Conservation (phyloP, 73 alveolate species). For the Paramecium primaurelia region DNA sequence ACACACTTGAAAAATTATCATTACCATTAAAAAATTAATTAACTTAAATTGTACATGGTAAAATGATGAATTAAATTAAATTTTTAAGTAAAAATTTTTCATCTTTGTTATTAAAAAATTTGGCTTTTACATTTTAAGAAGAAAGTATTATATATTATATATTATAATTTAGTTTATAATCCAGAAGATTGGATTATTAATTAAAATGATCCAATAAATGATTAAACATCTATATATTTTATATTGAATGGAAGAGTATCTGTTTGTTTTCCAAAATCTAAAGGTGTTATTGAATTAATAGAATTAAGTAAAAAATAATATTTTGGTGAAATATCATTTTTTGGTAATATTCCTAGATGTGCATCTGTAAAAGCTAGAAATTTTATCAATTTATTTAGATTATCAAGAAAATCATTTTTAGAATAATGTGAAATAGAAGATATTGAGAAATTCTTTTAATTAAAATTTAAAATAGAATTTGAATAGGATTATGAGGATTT, state of each 20-base stretch:
- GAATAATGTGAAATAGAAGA: background rate
- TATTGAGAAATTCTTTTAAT: background rate
- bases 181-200: conserved; percentile 21
- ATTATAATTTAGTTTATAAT: background rate
- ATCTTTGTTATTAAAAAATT: background rate
- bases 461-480: conserved; percentile 3
- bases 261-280: background rate
- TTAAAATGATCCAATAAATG: background rate
- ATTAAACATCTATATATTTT: background rate
- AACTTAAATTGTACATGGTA: background rate
- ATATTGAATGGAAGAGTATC: background rate
- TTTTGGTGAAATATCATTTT: conserved; percentile 73
- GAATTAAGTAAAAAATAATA: conserved; percentile 18
- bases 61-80: background rate
- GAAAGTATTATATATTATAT: background rate
- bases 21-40: background rate
- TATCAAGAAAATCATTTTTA: background rate
- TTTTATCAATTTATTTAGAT: conserved; percentile 18
- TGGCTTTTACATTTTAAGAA: background rate
- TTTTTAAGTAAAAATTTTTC: background rate
- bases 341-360: conserved; percentile 60
- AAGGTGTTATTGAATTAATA: background rate
- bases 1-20: background rate
- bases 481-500: background rate
- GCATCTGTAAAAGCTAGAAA: conserved; percentile 64